A percentile compares a stretch with the other conserved stretches of the same genome.
phyloP scores from a whole-genome alignment of 2,329 filamentous ascomycete genomes.

The Alternaria panax region DNA sequence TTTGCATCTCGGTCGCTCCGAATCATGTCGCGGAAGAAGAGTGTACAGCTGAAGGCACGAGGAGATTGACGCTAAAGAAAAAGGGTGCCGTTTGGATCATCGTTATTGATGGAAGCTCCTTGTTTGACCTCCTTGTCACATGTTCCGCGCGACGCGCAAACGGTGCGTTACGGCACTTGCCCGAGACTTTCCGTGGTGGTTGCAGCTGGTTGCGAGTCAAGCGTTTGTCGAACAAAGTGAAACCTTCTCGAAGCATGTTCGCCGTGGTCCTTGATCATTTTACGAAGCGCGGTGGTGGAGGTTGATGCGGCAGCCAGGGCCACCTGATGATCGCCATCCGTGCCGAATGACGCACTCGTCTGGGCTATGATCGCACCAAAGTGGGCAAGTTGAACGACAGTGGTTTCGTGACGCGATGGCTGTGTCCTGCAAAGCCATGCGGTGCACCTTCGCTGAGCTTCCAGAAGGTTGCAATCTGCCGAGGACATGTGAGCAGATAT shows the following conservation, averaged over 20 bases:
- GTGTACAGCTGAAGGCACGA: background rate
- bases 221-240: slow-evolving; percentile 31
- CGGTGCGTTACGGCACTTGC: background rate
- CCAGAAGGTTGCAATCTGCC: slow-evolving; percentile 26
- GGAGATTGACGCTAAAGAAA: slow-evolving; percentile 16
- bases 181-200: background rate
- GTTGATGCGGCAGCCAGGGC: slow-evolving; percentile 29
- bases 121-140: slow-evolving; percentile 4
- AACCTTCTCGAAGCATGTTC: slow-evolving; percentile 44
- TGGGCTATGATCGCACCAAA: slow-evolving; percentile 19
- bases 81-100: slow-evolving; percentile 23
- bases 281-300: slow-evolving; percentile 20
- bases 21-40: background rate
- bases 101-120: slow-evolving; percentile 13
- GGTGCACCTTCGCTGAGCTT: slow-evolving; percentile 20
- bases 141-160: background rate
- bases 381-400: slow-evolving; percentile 30
- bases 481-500: slow-evolving; percentile 24
- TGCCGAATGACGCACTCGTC: slow-evolving; percentile 39
- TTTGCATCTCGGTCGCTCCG: slow-evolving; percentile 12
- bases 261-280: slow-evolving; percentile 34
- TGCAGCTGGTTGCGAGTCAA: slow-evolving; percentile 11
- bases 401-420: slow-evolving; percentile 44
- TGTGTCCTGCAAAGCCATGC: slow-evolving; percentile 19
- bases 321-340: slow-evolving; percentile 41